Evolutionary conservation across 192 early-diverging fungal genomes (phyloP).

Genomic region (Spizellomyces punctatus): DNA sequence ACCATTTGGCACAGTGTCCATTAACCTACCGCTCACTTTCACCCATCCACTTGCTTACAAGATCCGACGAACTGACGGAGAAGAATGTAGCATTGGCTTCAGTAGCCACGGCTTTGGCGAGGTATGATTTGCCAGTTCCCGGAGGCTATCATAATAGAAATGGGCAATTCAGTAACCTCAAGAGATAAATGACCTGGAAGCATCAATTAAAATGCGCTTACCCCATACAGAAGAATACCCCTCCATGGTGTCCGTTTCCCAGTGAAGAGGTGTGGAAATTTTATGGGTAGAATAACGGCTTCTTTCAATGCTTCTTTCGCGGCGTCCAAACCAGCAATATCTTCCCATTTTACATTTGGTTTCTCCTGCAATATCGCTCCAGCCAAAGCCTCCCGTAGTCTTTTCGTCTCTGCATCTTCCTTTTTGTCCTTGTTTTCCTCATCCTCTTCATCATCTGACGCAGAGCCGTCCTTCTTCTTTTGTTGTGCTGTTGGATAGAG

Average conservation of each 20-base stretch:
- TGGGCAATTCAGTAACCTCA: background rate
- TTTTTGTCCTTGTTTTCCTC: slow-evolving; percentile 57
- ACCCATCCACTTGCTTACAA: slow-evolving; percentile 99
- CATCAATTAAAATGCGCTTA: slow-evolving; percentile 21
- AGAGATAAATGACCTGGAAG: background rate
- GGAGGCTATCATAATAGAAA: slow-evolving; percentile 64
- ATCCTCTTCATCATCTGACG: slow-evolving; percentile 51
- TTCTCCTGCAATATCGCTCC: slow-evolving; percentile 94
- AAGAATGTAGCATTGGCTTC: slow-evolving; percentile 97
- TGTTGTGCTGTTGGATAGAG: background rate
- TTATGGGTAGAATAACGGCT: slow-evolving; percentile 97
- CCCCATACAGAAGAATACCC: slow-evolving; percentile 94
- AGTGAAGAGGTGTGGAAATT: slow-evolving; percentile 95
- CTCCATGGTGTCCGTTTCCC: slow-evolving; percentile 96
- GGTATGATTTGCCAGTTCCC: slow-evolving; percentile 95
- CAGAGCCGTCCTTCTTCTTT: slow-evolving; percentile 36
- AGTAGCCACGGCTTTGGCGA: slow-evolving; percentile 97
- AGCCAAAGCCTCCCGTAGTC: slow-evolving; percentile 57
- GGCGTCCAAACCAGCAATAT: slow-evolving; percentile 93
- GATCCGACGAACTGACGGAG: slow-evolving; percentile 94
- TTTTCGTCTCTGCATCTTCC: slow-evolving; percentile 80
- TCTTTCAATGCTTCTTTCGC: slow-evolving; percentile 98
- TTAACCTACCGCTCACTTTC: slow-evolving; percentile 80
- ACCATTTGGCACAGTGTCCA: background rate
- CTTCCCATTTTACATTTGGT: slow-evolving; percentile 95